These are phyloP conservation scores for Acacia pycnantha DNA, from an alignment of 331 rosid species.

Conservation along the genomic window DNA sequence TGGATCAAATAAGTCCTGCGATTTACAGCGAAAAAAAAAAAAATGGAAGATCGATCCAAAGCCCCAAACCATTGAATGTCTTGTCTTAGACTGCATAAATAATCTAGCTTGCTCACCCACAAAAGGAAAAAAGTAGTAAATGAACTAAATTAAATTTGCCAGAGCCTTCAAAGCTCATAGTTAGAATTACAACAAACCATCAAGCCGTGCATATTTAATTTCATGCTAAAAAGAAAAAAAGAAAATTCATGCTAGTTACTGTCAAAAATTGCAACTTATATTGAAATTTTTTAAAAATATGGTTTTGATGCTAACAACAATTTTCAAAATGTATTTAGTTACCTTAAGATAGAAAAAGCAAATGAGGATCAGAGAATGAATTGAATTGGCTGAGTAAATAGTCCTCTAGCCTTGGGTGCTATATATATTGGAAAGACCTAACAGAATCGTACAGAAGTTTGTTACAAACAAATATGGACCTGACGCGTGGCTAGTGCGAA, in stretches of 20 bases:
- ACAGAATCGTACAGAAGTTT: too few species aligned
- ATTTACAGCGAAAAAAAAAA: background rate
- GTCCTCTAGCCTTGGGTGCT: too few species aligned
- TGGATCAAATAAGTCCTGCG: background rate
- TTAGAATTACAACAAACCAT: background rate
- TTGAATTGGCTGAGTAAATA: too few species aligned
- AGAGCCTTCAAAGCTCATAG: background rate
- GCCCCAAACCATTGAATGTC: background rate
- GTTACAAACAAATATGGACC: too few species aligned
- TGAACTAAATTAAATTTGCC: background rate
- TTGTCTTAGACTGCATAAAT: background rate
- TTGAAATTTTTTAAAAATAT: background rate
- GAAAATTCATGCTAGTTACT: background rate
- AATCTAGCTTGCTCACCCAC: background rate
- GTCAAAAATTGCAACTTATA: too few species aligned
- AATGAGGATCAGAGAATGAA: too few species aligned
- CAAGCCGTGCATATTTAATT: background rate
- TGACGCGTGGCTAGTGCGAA: too few species aligned
- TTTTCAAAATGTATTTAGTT: background rate
- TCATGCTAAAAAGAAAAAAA: too few species aligned
- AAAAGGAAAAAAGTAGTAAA: background rate
- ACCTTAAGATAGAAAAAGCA: too few species aligned
- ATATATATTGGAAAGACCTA: too few species aligned
- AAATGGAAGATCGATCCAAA: background rate
- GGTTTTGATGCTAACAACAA: background rate